Base-by-base conservation (phyloP, 352 stramenopile species). In the Globisporangium parvum region DNA sequence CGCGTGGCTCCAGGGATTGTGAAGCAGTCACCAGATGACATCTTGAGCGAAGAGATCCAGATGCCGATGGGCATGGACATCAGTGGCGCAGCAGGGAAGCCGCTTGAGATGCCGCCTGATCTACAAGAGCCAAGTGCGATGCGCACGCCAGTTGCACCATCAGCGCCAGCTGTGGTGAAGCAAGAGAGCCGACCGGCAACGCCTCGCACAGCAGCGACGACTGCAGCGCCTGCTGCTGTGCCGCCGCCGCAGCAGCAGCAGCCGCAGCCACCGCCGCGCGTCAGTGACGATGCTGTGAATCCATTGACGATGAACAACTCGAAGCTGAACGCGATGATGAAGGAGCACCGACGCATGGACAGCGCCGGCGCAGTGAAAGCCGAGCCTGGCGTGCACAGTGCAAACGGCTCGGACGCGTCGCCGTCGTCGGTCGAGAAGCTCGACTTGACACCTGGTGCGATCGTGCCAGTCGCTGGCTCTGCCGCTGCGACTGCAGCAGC, bases 281-380 rank as follows among this genome's bases (percentile, higher is more conserved):
- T 12, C 18, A 47, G 9, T 24, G 44, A 59, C 20, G 75, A 56
- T n/a, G 47, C 61, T 4, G 71, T 85, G 8, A 88, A 89, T 53
- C 77, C 81, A 6, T 59, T 83, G 26, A 89, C 81, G 28, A 89
- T 89, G 81, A 87, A 91, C 64, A 91, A 91, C 67, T 87, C 81
- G 6, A 91, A 89, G 69, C 24, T 91, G 67, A 89, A 91, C 51
- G 81, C 81, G 2, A 91, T 91, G 81, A 89, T 91, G 78, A 81
- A 83, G 59, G 79, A 91, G 53, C 75, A 91, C 67, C 70, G 72
- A 31, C 73, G 77, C 21, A 87, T 89, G 75, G 81, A 88, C 63
- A 70, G 77, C 24, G 74, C 73, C 6, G 57, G 51, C 17, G 70
- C 41, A 6, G 58, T 79, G 33, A 66, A 57, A 48, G 69, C 9